Conservation (phyloP, 2,329 filamentous ascomycete genomes). For the Huntiella abstrusa region DNA sequence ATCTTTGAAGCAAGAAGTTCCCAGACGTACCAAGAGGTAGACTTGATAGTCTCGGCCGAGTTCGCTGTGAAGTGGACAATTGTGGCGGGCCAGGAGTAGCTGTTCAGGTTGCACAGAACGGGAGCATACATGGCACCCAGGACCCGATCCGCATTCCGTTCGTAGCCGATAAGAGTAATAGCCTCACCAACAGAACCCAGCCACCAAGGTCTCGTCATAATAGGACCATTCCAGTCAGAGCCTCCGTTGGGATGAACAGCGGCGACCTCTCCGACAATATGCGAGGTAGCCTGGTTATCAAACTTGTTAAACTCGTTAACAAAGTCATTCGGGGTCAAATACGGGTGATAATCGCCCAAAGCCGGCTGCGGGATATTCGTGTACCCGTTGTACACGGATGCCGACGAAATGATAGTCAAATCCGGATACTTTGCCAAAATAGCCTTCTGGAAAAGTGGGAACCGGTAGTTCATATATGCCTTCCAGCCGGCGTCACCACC, state of each 20-base stretch:
- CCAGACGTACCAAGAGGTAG: constrained; percentile 32
- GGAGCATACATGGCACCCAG: constrained; percentile 30
- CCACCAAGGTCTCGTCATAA: constrained; percentile 34
- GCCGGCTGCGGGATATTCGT: constrained; percentile 22
- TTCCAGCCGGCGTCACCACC: constrained; percentile 27
- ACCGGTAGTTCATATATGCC: constrained; percentile 35
- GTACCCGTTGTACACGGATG: constrained; percentile 23
- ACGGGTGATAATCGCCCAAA: constrained; percentile 32
- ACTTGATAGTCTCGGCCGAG: constrained; percentile 27
- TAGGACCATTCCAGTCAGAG: constrained; percentile 25
- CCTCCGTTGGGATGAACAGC: constrained; percentile 33
- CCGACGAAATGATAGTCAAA: constrained; percentile 35
- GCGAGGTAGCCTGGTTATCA: constrained; percentile 25
- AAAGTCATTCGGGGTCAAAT: constrained; percentile 30
- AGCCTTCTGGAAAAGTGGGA: constrained; percentile 39
- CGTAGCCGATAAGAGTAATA: constrained; percentile 44
- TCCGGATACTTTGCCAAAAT: constrained; percentile 37
- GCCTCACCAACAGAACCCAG: constrained; percentile 44
- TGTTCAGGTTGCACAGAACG: constrained; percentile 29
- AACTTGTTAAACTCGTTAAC: constrained; percentile 32
- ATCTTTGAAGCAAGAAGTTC: constrained; percentile 28
- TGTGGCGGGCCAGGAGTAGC: constrained; percentile 33
- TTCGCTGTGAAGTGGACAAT: constrained; percentile 30
- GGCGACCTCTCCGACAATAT: constrained; percentile 32
- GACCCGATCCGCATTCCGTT: constrained; percentile 43